Evolutionary conservation across 257 asterid species (phyloP).

Genomic region (Gentiana dahurica): DNA sequence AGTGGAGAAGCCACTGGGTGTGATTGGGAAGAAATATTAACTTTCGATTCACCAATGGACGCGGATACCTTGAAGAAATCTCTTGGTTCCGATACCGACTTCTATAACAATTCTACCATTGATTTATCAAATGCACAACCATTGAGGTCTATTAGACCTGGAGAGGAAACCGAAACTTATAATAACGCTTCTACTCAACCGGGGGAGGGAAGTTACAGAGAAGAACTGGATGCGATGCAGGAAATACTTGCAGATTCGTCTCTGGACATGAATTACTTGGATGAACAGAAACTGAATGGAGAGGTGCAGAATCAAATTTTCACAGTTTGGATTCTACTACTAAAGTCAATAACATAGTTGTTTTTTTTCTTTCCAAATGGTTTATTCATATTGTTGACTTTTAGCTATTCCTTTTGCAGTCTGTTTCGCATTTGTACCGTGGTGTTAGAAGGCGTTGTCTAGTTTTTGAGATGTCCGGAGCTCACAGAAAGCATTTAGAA

Average conservation of each 20-base stretch:
- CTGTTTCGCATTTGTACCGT: conserved; percentile 56
- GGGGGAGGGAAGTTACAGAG: conserved; percentile 41
- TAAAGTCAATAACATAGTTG: neutral
- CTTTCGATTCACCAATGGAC: conserved; percentile 57
- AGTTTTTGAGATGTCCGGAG: conserved; percentile 69
- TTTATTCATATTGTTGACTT: neutral
- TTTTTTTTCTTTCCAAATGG: neutral
- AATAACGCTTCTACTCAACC: conserved; percentile 53
- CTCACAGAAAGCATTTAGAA: conserved; percentile 43
- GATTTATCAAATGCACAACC: conserved; percentile 29
- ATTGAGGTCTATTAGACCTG: conserved; percentile 25
- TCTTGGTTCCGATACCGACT: conserved; percentile 26
- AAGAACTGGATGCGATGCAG: conserved; percentile 21
- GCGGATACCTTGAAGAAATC: conserved; percentile 30
- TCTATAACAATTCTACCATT: conserved; percentile 15
- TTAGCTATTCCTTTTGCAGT: conserved; percentile 30
- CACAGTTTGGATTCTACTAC: neutral
- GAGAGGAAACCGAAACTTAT: conserved; percentile 29
- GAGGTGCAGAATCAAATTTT: conserved; percentile 36
- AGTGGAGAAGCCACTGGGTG: conserved; percentile 35
- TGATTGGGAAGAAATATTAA: conserved; percentile 75
- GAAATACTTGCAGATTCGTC: conserved; percentile 28
- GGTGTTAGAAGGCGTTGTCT: conserved; percentile 95
- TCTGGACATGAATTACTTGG: conserved; percentile 12
- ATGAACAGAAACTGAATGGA: conserved; percentile 30